A percentile compares a stretch with the other conserved stretches of the same genome.
phyloP scores from a whole-genome alignment of 169 alveolate species.

The Cryptosporidium canis region DNA sequence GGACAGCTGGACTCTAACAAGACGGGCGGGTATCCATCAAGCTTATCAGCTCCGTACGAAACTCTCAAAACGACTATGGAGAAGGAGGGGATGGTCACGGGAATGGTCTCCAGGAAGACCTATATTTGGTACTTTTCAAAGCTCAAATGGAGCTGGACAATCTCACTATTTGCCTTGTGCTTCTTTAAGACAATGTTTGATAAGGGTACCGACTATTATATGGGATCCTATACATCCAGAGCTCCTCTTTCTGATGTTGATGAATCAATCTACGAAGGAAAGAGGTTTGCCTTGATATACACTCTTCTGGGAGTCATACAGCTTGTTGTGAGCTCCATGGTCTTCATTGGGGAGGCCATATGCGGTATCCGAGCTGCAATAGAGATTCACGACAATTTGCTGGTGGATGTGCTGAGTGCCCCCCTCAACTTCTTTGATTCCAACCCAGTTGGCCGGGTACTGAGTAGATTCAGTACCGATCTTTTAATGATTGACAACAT shows the following conservation, averaged over 20 bases:
- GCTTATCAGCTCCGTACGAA: constrained; percentile 8
- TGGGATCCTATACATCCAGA: constrained; percentile 61
- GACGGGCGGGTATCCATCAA: not conserved
- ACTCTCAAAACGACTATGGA: constrained; percentile 60
- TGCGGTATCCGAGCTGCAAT: constrained; percentile 75
- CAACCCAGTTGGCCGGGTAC: constrained; percentile 79
- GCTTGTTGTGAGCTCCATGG: constrained; percentile 51
- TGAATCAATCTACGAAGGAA: constrained; percentile 37
- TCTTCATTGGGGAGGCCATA: constrained; percentile 67
- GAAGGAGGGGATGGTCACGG: constrained; percentile 56
- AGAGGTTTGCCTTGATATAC: constrained; percentile 29
- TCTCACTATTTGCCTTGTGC: constrained; percentile 17
- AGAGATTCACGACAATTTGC: constrained; percentile 59
- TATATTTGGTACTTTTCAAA: constrained; percentile 66
- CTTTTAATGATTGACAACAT: constrained; percentile 75
- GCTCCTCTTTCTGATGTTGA: constrained; percentile 11
- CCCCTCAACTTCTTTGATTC: constrained; percentile 81
- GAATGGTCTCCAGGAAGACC: constrained; percentile 41
- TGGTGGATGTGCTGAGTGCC: constrained; percentile 74
- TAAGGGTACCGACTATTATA: constrained; percentile 69
- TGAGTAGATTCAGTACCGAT: constrained; percentile 82
- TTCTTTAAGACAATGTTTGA: constrained; percentile 51
- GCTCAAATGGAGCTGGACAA: constrained; percentile 63
- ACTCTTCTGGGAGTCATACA: constrained; percentile 8
- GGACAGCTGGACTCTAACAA: not conserved